These are phyloP conservation scores for Monosporascus cannonballus DNA, from an alignment of 2,329 filamentous ascomycete species.

Conservation along the genomic window DNA sequence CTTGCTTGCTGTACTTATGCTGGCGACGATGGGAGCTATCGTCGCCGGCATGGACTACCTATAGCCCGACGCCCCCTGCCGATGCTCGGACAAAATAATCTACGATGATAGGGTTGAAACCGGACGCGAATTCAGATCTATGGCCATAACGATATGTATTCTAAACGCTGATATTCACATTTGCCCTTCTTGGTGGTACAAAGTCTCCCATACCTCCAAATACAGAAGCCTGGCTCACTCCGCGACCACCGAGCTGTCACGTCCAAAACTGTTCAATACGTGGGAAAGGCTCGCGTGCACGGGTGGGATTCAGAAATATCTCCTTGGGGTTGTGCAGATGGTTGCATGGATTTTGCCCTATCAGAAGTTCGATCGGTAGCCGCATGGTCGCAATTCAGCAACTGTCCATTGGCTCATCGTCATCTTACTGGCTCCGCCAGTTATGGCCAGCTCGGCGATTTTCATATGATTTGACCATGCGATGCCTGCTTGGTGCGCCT, in stretches of 20 bases:
- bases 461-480: conserved; percentile 12
- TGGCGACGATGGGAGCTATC: no score
- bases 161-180: not conserved
- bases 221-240: conserved; percentile 9
- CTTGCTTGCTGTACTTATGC: not conserved
- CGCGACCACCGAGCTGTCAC: not conserved
- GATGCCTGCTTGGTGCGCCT: conserved; percentile 9
- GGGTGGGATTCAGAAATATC: conserved; percentile 1
- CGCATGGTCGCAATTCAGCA: conserved; percentile 21
- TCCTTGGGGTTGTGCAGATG: conserved; percentile 14
- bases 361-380: conserved; percentile 22
- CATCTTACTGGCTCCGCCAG: conserved; percentile 22
- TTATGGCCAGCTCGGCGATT: conserved; percentile 4
- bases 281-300: not conserved
- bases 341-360: conserved; percentile 10
- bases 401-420: conserved; percentile 20
- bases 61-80: not conserved
- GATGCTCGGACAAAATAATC: not conserved
- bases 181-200: not conserved
- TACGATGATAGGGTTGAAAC: not conserved
- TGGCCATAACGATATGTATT: not conserved
- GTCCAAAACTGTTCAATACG: not conserved
- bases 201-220: conserved; percentile 7
- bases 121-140: not conserved
- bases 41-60: no score